Evolutionary conservation across 345 rosid species (phyloP), one percentile per base, ranked within the genome.

Genomic region (Salix arbutifolia): DNA sequence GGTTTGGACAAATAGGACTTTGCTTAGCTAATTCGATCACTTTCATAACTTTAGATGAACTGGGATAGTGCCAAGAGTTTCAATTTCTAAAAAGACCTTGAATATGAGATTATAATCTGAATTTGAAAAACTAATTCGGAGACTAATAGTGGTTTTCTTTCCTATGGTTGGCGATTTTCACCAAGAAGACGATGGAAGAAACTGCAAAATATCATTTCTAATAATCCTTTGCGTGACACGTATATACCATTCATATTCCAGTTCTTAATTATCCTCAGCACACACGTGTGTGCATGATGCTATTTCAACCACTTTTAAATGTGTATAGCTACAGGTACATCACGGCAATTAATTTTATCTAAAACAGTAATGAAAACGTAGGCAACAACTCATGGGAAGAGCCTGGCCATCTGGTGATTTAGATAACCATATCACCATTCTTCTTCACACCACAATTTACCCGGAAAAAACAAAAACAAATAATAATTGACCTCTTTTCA

Each of bases 1-100:
- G 72, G 74, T 48, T 23, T 46, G 56, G 18, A 70, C 53, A 76
- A 23, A 23, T 16, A 30, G 44, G 30, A n/a, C 65, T 38, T 8
- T 14, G 12, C 56, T 19, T 5, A 26, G 3, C 40, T 52, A 19
- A 76, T 74, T 72, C 75, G 21, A 66, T 80, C 84, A 33, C 76
- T 82, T 62, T 78, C 84, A 52, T 28, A 23, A 74, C 79, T 83
- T 79, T 33, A 33, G 37, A 33, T 33, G 37, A 33, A 5, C 5
- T 33, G 37, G 1, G 37, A 33, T 33, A 4, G 37, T 33, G 37
- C 37, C 37, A 33, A 33, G 37, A 33, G 37, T 33, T 33, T 33
- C 37, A 33, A 6, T 33, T 33, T 33, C 37, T 33, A 5, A 33
- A 33, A 4, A 31, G 4, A 31, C 33, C 33, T 31, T 4, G 33